Evolutionary conservation across 495 filamentous ascomycete species (phyloP).

Genomic region (Letharia columbiana): DNA sequence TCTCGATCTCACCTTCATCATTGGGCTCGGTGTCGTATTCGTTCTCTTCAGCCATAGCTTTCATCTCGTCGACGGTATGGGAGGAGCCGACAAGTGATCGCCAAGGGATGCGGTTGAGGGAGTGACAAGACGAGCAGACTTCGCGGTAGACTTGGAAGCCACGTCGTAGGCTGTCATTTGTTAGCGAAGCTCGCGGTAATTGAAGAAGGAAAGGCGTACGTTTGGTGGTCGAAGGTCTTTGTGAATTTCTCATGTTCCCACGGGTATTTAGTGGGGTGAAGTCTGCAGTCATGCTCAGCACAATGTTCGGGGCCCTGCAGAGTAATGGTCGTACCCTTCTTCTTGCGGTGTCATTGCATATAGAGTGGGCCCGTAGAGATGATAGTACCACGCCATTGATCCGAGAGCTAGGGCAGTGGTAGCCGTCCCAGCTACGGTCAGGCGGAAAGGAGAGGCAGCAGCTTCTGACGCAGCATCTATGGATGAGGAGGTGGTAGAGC

Average conservation of each 20-base stretch:
- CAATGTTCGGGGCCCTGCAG: accelerated
- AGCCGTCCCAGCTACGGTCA: slow-evolving; percentile 73
- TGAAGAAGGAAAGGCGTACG: slow-evolving; percentile 51
- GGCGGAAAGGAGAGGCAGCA: slow-evolving; percentile 44
- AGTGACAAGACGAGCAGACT: slow-evolving; percentile 97
- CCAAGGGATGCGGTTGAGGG: slow-evolving; percentile 87
- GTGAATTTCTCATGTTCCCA: slow-evolving; percentile 87
- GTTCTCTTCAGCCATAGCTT: slow-evolving; percentile 91
- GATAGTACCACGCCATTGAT: slow-evolving; percentile 89
- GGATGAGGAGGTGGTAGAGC: slow-evolving; percentile 31
- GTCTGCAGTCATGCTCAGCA: slow-evolving; percentile 40
- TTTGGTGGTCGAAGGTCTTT: slow-evolving; percentile 93
- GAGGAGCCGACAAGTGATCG: slow-evolving; percentile 81
- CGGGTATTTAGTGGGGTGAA: slow-evolving; percentile 86
- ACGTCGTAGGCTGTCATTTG: slow-evolving; percentile 71
- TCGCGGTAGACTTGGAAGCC: slow-evolving; percentile 99
- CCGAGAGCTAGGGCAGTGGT: slow-evolving; percentile 79
- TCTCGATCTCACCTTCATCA: slow-evolving; percentile 93
- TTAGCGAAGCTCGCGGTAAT: not conserved
- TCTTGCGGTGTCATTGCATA: slow-evolving; percentile 88
- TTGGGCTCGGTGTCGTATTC: slow-evolving; percentile 99
- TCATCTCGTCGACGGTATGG: slow-evolving; percentile 95
- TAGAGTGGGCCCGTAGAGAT: slow-evolving; percentile 74
- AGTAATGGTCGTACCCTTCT: slow-evolving; percentile 69
- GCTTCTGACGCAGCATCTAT: slow-evolving; percentile 42